A percentile compares a stretch with the other conserved stretches of the same genome.
These are phyloP conservation scores for Tuber borchii DNA, from an alignment of 495 filamentous ascomycete species.

Conservation along the genomic window DNA sequence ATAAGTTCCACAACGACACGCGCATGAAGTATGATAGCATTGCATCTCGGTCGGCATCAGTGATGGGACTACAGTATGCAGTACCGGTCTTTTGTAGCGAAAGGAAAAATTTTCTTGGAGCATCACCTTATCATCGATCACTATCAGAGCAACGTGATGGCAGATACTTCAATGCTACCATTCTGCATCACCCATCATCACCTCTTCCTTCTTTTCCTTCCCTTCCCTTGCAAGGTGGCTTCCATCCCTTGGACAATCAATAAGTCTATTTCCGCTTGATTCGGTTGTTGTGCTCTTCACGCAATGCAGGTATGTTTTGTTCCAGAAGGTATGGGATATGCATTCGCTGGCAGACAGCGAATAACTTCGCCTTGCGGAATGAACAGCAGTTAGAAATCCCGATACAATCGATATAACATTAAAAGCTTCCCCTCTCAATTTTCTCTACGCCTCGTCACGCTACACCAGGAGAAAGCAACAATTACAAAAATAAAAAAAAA, in stretches of 20 bases:
- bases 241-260: neutral
- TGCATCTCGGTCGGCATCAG: neutral
- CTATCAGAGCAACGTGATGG: neutral
- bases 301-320: slow-evolving; percentile 4
- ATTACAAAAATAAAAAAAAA: neutral
- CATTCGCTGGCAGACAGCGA: slow-evolving; percentile 2
- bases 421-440: slow-evolving; percentile 4
- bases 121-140: neutral
- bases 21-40: slow-evolving; percentile 3
- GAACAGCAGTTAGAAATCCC: neutral
- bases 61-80: neutral
- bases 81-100: neutral
- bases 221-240: neutral
- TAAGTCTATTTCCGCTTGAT: neutral
- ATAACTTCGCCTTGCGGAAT: neutral
- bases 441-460: neutral
- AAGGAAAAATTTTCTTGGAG: neutral
- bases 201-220: neutral
- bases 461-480: neutral
- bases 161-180: neutral
- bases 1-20: slow-evolving; percentile 20
- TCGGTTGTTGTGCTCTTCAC: neutral
- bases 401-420: slow-evolving; percentile 5
- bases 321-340: slow-evolving; percentile 6
- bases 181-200: slow-evolving; percentile 1